Evolutionary conservation across 2,329 filamentous ascomycete species (phyloP).

Genomic region (Cordyceps cateniannulata): DNA sequence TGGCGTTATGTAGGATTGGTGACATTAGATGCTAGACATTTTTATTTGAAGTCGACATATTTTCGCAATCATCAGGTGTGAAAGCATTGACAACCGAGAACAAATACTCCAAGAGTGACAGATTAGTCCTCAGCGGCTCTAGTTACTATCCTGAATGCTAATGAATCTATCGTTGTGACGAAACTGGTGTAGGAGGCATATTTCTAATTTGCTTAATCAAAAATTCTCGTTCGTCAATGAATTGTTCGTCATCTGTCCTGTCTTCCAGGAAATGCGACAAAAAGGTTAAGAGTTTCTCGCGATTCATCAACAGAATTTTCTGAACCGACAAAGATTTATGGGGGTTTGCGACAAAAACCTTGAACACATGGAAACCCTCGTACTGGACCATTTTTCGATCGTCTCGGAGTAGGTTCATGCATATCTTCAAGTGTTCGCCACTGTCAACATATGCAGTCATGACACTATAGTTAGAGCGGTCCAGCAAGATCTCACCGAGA

Average conservation of each 20-base stretch:
- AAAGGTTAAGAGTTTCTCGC: conserved; percentile 83
- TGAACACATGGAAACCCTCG: conserved; percentile 98
- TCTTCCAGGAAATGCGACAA: conserved; percentile 89
- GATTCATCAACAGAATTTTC: conserved; percentile 92
- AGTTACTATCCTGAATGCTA: not conserved
- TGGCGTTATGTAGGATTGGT: conserved; percentile 5
- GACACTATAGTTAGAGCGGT: conserved; percentile 93
- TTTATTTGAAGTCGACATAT: not conserved
- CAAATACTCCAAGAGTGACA: not conserved
- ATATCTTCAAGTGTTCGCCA: conserved; percentile 93
- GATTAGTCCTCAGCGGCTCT: not conserved
- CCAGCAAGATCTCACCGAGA: conserved; percentile 86
- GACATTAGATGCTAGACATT: not conserved
- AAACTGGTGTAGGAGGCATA: conserved; percentile 53
- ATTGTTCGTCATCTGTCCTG: conserved; percentile 94
- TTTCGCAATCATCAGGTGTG: not conserved
- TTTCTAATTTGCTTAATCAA: conserved; percentile 87
- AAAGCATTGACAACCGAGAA: not conserved
- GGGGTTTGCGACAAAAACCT: conserved; percentile 97
- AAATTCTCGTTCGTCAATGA: conserved; percentile 96
- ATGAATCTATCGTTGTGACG: conserved; percentile 36
- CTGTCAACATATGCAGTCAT: conserved; percentile 97
- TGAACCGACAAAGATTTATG: conserved; percentile 97
- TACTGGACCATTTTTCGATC: conserved; percentile 99
- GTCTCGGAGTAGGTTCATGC: conserved; percentile 94